phyloP scores from a whole-genome alignment of 1,284 basidiomycete genomes.

The Bjerkandera adusta region DNA sequence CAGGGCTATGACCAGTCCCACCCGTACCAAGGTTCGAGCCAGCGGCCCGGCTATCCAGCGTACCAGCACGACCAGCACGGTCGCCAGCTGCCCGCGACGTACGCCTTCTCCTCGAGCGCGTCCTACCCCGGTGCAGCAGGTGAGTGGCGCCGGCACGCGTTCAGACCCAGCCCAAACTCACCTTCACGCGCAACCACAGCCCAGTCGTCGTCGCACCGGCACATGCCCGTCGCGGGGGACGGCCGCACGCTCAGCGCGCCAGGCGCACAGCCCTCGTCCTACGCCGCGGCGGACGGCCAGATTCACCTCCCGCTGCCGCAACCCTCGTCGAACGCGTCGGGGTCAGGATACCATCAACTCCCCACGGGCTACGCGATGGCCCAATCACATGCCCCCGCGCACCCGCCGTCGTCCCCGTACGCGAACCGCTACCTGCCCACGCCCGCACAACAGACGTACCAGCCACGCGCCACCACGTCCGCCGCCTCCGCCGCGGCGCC shows the following conservation, averaged over 20 bases:
- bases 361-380: not conserved
- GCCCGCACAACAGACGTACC: conserved; percentile 23
- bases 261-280: not conserved
- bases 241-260: conserved; percentile 3
- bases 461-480: conserved; percentile 18
- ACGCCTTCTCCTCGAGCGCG: conserved; percentile 1
- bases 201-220: not conserved
- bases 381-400: not conserved
- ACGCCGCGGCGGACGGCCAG: not conserved
- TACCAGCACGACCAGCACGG: no score
- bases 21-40: not conserved
- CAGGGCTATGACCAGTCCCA: no score
- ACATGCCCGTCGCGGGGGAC: not conserved
- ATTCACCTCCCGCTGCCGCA: not conserved
- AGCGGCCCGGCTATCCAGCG: no score
- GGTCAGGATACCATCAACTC: no score
- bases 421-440: conserved; percentile 21
- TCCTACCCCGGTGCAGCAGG: conserved; percentile 8
- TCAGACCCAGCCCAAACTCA: not conserved
- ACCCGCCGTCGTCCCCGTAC: conserved; percentile 1
- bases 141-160: not conserved
- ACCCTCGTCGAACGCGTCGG: conserved; percentile 1
- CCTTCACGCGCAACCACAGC: not conserved
- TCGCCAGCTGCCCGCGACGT: no score
- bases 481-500: conserved; percentile 1